phyloP scores from a whole-genome alignment of 306 rosid species.

The Fagus crenata region DNA sequence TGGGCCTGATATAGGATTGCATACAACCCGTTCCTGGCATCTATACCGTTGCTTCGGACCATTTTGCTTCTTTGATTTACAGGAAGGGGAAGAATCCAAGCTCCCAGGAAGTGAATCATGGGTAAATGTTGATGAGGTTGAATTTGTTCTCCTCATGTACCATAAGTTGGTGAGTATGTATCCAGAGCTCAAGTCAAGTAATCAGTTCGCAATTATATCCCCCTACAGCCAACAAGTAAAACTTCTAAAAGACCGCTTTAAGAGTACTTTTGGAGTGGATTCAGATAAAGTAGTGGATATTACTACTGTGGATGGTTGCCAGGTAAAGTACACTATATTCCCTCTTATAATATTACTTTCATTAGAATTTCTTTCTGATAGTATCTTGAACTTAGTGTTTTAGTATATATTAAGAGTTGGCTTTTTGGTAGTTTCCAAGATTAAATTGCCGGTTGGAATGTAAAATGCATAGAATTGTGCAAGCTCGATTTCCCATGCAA shows the following conservation, averaged over 20 bases:
- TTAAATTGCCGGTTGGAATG: background rate
- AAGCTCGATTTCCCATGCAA: background rate
- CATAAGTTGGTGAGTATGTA: constrained; percentile 63
- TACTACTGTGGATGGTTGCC: constrained; percentile 93
- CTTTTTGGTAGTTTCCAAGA: background rate
- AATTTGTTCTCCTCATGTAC: constrained; percentile 76
- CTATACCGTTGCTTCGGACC: constrained; percentile 81
- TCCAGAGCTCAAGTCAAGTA: constrained; percentile 72
- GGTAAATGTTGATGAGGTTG: constrained; percentile 79
- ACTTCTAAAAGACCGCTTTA: constrained; percentile 73
- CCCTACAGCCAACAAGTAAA: constrained; percentile 85
- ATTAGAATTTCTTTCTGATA: background rate
- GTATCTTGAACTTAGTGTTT: background rate
- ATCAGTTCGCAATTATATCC: constrained; percentile 77
- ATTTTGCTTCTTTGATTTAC: constrained; percentile 78
- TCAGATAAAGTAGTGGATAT: constrained; percentile 79
- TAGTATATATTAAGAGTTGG: background rate
- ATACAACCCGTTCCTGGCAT: constrained; percentile 77
- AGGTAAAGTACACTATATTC: constrained; percentile 55
- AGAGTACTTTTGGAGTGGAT: constrained; percentile 65
- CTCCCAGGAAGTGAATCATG: constrained; percentile 76
- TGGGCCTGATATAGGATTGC: constrained; percentile 53
- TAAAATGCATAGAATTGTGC: background rate
- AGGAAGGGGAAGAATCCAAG: constrained; percentile 68
- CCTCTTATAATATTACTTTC: background rate